Percentiles rank a stretch among this genome's conserved stretches.
phyloP scores from a whole-genome alignment of 129 eudicot genomes.

The Flaveria bidentis region DNA sequence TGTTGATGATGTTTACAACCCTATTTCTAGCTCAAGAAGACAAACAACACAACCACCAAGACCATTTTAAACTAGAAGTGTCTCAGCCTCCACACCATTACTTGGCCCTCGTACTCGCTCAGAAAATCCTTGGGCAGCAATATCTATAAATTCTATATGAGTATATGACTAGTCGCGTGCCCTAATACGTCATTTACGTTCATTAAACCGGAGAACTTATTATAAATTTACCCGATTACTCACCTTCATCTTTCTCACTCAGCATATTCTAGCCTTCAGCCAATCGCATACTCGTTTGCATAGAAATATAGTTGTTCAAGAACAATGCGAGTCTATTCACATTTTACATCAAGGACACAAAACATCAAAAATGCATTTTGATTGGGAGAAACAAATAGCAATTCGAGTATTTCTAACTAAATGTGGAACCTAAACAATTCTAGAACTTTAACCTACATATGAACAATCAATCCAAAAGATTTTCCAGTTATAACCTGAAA shows the following conservation, averaged over 20 bases:
- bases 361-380: background rate
- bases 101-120: too few relatives aligned
- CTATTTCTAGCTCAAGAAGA: too few relatives aligned
- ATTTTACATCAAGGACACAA: background rate
- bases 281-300: background rate
- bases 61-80: too few relatives aligned
- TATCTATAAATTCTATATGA: too few relatives aligned
- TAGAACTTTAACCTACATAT: background rate
- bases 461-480: background rate
- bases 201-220: too few relatives aligned
- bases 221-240: background rate
- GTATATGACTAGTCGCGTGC: too few relatives aligned
- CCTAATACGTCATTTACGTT: too few relatives aligned
- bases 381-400: background rate
- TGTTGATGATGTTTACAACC: too few relatives aligned
- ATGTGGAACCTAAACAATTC: background rate
- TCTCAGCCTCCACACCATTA: too few relatives aligned
- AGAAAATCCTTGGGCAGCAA: too few relatives aligned
- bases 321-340: background rate
- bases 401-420: background rate
- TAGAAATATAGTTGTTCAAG: background rate
- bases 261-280: background rate
- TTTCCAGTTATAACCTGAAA: background rate
- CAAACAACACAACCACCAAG: too few relatives aligned
- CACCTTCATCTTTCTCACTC: background rate